These are phyloP conservation scores for Termitomyces sp. DNA, from an alignment of 768 basidiomycete species.

Conservation along the genomic window DNA sequence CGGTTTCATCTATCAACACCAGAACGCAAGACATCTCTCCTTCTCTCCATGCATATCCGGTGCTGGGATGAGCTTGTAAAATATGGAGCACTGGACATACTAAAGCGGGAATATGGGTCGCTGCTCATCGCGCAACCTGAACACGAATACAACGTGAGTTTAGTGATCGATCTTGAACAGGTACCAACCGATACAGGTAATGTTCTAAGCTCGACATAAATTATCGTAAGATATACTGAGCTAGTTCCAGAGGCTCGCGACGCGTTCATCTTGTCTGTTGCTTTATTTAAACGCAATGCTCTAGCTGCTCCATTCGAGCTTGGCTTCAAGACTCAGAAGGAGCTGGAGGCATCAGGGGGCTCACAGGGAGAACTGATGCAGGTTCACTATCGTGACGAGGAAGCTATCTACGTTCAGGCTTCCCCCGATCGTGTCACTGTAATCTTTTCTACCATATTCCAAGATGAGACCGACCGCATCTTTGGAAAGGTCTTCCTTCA, in stretches of 20 bases:
- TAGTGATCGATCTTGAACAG: conserved; percentile 85
- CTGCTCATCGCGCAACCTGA: conserved; percentile 68
- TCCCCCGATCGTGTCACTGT: conserved; percentile 95
- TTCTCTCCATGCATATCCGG: conserved; percentile 94
- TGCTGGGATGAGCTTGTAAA: conserved; percentile 93
- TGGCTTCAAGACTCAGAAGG: conserved; percentile 80
- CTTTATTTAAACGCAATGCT: conserved; percentile 89
- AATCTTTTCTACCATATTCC: conserved; percentile 95
- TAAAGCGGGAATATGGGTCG: conserved; percentile 80
- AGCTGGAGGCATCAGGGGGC: conserved; percentile 69
- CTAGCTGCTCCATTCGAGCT: conserved; percentile 92
- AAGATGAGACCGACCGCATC: conserved; percentile 95
- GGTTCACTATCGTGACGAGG: conserved; percentile 93
- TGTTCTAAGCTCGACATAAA: conserved; percentile 16
- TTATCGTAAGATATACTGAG: conserved; percentile 4
- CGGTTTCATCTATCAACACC: conserved; percentile 91
- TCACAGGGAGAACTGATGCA: conserved; percentile 83
- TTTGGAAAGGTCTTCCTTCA: conserved; percentile 98
- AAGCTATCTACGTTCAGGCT: conserved; percentile 94
- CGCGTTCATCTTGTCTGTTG: conserved; percentile 73
- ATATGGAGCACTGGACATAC: conserved; percentile 79
- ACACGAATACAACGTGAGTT: conserved; percentile 83
- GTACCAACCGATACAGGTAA: conserved; percentile 77
- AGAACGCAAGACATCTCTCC: conserved; percentile 73
- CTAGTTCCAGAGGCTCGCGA: conserved; percentile 65